phyloP scores from a whole-genome alignment of 352 stramenopile species.

The Phytophthora ramorum region DNA sequence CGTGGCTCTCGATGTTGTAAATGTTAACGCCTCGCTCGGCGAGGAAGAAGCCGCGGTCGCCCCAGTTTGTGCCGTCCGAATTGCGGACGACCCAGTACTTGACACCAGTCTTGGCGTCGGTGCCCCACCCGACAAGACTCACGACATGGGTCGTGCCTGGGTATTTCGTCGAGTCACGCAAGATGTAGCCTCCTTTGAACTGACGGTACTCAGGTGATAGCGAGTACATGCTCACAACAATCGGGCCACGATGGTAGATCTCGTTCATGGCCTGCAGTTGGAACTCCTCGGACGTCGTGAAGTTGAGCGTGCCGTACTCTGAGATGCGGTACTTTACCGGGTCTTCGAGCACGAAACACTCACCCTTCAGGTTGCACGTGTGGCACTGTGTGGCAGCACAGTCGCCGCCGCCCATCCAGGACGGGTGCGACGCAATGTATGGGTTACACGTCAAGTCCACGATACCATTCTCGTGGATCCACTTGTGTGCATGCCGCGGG shows the following conservation, averaged over 20 bases:
- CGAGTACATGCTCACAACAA: constrained; percentile 94
- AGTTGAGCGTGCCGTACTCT: constrained; percentile 82
- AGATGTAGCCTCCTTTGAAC: constrained; percentile 92
- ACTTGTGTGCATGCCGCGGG: constrained; percentile 82
- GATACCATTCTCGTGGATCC: constrained; percentile 86
- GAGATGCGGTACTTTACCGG: constrained; percentile 75
- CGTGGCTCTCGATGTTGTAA: constrained; percentile 83
- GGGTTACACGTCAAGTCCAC: constrained; percentile 84
- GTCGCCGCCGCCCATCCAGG: constrained; percentile 64
- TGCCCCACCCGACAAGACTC: constrained; percentile 96
- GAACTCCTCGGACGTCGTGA: constrained; percentile 67
- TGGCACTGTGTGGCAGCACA: constrained; percentile 76
- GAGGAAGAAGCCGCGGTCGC: constrained; percentile 76
- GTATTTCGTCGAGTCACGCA: constrained; percentile 87
- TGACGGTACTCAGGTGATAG: constrained; percentile 73
- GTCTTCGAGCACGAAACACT: constrained; percentile 63
- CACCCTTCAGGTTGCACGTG: constrained; percentile 62
- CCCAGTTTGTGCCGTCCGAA: constrained; percentile 85
- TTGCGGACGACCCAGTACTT: constrained; percentile 98
- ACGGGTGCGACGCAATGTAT: constrained; percentile 83
- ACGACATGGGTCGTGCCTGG: constrained; percentile 91
- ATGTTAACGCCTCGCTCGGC: constrained; percentile 75
- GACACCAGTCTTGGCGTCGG: constrained; percentile 66
- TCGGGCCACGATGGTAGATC: constrained; percentile 96
- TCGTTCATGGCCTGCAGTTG: constrained; percentile 93